These are phyloP conservation scores for Danielozyma ontarioensis DNA, from an alignment of 805 yeast genomes.

Conservation along the genomic window DNA sequence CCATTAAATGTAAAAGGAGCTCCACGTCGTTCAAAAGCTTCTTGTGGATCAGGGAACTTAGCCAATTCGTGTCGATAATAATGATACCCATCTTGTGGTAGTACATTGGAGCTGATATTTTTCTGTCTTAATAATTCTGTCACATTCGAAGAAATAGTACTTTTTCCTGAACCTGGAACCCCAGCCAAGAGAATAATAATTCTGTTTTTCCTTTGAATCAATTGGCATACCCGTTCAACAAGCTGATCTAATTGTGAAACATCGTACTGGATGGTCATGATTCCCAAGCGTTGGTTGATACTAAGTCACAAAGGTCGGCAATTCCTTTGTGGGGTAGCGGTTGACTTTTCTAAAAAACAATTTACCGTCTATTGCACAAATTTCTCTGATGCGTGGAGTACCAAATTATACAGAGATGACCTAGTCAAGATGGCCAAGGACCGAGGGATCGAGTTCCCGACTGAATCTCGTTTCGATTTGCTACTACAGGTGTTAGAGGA, in stretches of 20 bases:
- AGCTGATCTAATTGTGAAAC: conserved; percentile 5
- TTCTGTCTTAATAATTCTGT: conserved; percentile 23
- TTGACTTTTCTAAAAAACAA: conserved; percentile 2
- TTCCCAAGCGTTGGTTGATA: conserved; percentile 10
- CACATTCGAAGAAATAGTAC: conserved; percentile 54
- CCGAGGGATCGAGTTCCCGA: conserved; percentile 18
- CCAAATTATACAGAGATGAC: conserved; percentile 10
- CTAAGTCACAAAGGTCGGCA: neutral
- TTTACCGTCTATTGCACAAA: conserved; percentile 23
- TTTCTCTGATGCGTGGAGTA: conserved; percentile 22
- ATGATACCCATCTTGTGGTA: conserved; percentile 41
- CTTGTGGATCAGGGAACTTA: conserved; percentile 46
- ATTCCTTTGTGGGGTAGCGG: conserved; percentile 11
- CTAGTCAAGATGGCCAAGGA: conserved; percentile 16
- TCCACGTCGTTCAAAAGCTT: conserved; percentile 67
- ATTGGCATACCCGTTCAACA: conserved; percentile 5
- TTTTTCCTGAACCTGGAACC: conserved; percentile 82
- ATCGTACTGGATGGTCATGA: conserved; percentile 6
- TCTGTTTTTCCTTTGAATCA: conserved; percentile 25
- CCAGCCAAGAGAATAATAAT: conserved; percentile 62
- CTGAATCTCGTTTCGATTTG: conserved; percentile 10
- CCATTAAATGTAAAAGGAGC: conserved; percentile 85
- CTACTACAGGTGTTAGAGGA: conserved; percentile 7
- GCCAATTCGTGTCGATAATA: conserved; percentile 26
- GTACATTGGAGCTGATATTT: conserved; percentile 12